Evolutionary conservation across 176 grass and related monocot genomes (phyloP).

Genomic region (Aegilops speltoides): DNA sequence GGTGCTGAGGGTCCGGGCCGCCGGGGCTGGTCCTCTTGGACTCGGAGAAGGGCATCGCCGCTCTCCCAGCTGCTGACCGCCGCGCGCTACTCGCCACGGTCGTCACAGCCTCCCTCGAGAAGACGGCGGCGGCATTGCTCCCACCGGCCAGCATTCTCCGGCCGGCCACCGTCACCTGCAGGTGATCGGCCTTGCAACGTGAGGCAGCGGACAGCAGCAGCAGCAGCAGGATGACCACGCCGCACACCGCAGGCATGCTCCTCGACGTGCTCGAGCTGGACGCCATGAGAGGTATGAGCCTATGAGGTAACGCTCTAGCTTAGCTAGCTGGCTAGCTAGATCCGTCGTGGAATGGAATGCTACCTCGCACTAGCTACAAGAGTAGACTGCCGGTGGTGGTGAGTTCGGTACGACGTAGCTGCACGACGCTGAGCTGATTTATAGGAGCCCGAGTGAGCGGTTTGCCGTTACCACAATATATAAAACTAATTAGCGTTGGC

Average conservation of each 20-base stretch:
- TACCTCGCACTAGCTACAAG: no score
- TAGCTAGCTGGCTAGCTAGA: no score
- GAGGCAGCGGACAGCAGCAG: neutral
- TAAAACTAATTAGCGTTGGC: no score
- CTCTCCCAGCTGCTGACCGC: neutral
- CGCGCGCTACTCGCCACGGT: neutral
- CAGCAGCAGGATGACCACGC: constrained; percentile 1
- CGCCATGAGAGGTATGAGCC: constrained; percentile 3
- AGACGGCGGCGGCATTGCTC: neutral
- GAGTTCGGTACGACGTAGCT: no score
- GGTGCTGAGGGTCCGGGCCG: constrained; percentile 69
- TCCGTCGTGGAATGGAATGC: no score
- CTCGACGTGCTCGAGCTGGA: neutral
- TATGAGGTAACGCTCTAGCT: no score
- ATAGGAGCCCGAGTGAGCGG: no score
- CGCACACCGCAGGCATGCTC: neutral
- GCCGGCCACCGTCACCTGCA: neutral
- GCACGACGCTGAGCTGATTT: no score
- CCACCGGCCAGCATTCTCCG: constrained; percentile 35
- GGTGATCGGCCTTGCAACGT: neutral
- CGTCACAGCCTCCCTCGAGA: neutral
- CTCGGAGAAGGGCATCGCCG: constrained; percentile 11
- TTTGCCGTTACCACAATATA: no score
- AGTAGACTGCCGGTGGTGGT: no score
- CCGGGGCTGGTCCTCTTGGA: constrained; percentile 59